phyloP scores from a whole-genome alignment of 179 eudicot genomes.

The Silene coronaria region DNA sequence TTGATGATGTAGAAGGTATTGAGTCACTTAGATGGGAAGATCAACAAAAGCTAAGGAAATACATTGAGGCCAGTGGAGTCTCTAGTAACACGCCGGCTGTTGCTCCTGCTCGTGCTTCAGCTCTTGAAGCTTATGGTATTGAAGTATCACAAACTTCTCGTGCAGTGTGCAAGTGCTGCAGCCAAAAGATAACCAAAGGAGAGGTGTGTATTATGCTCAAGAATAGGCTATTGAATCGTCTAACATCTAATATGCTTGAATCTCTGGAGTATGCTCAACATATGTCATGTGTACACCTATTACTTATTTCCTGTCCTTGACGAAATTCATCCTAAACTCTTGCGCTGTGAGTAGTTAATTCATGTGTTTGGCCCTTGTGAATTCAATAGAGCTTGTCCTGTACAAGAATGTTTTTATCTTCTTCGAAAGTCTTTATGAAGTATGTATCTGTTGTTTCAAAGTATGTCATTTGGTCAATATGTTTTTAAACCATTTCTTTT shows the following conservation, averaged over 20 bases:
- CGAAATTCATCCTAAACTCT: not conserved
- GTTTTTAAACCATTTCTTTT: no score
- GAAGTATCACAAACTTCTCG: constrained; percentile 79
- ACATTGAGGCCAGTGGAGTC: constrained; percentile 48
- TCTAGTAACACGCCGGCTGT: constrained; percentile 26
- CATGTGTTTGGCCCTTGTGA: no score
- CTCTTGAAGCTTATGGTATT: constrained; percentile 43
- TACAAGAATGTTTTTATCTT: no score
- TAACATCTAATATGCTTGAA: not conserved
- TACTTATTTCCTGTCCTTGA: not conserved
- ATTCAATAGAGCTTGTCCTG: no score
- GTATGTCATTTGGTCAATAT: no score
- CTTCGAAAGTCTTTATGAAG: no score
- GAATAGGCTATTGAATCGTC: not conserved
- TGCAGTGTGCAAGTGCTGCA: constrained; percentile 76
- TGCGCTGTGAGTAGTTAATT: not conserved
- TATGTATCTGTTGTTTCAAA: no score
- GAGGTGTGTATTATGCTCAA: constrained; percentile 41
- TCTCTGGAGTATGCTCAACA: not conserved
- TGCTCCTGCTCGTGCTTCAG: constrained; percentile 26
- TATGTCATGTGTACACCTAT: no score
- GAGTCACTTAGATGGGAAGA: constrained; percentile 95
- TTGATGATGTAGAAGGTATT: constrained; percentile 77
- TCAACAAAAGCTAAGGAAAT: constrained; percentile 75
- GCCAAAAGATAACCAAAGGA: constrained; percentile 76